Conservation (phyloP, 768 basidiomycete genomes). For the Krasilnikovozyma curviuscula region DNA sequence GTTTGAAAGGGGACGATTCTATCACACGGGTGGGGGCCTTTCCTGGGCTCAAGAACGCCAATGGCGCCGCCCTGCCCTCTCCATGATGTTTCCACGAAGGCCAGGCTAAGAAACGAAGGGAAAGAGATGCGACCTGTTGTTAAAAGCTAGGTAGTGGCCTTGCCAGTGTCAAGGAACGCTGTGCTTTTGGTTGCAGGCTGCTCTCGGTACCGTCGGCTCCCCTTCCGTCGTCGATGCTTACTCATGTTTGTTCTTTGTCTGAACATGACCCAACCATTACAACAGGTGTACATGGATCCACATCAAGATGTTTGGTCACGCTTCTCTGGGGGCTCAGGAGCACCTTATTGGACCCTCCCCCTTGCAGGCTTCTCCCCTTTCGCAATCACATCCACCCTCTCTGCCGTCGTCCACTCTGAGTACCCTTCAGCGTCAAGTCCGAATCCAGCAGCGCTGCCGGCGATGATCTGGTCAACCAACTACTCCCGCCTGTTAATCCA, state of each 20-base stretch:
- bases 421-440: slow-evolving; percentile 47
- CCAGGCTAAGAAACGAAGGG: too few relatives aligned
- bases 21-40: too few relatives aligned
- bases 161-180: too few relatives aligned
- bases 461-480: slow-evolving; percentile 96
- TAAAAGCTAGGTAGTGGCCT: too few relatives aligned
- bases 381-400: slow-evolving; percentile 64
- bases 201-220: neutral
- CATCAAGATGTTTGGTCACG: slow-evolving; percentile 4
- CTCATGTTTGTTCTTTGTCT: neutral
- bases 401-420: slow-evolving; percentile 74
- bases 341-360: slow-evolving; percentile 10
- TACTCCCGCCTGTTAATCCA: slow-evolving; percentile 73
- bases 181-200: too few relatives aligned
- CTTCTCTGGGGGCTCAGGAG: slow-evolving; percentile 9
- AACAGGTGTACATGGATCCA: neutral
- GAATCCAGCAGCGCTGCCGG: slow-evolving; percentile 55
- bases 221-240: neutral
- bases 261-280: too few relatives aligned
- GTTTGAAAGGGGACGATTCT: too few relatives aligned
- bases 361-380: slow-evolving; percentile 17
- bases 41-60: too few relatives aligned
- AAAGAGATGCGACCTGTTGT: too few relatives aligned
- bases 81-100: too few relatives aligned
- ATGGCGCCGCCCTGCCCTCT: too few relatives aligned